Evolutionary conservation across 2,329 filamentous ascomycete species (phyloP).

Genomic region (Neophaeococcomyces mojaviensis): DNA sequence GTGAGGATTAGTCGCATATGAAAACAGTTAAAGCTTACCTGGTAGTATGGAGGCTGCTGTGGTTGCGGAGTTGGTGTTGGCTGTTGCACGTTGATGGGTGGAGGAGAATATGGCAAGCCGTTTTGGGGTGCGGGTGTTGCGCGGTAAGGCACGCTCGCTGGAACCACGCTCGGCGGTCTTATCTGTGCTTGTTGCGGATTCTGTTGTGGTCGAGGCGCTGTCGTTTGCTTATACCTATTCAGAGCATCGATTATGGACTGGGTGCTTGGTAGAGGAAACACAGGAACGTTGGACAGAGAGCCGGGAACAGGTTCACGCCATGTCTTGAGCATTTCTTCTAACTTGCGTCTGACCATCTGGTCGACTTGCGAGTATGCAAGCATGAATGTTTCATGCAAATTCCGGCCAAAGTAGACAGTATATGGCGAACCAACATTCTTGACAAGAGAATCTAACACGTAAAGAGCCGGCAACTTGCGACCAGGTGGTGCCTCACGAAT

Average conservation of each 20-base stretch:
- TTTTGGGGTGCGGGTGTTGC: constrained; percentile 63
- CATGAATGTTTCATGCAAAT: constrained; percentile 93
- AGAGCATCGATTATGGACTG: constrained; percentile 89
- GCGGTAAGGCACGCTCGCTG: constrained; percentile 50
- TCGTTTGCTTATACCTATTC: constrained; percentile 67
- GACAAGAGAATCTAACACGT: constrained; percentile 94
- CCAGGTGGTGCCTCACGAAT: constrained; percentile 66
- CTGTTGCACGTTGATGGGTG: constrained; percentile 12
- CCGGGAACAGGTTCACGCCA: constrained; percentile 97
- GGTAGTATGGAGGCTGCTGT: constrained; percentile 16
- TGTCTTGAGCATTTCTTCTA: constrained; percentile 95
- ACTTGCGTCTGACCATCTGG: constrained; percentile 70
- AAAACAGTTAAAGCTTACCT: constrained; percentile 8
- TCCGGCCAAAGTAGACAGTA: constrained; percentile 85
- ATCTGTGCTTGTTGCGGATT: constrained; percentile 33
- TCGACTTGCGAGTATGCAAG: constrained; percentile 90
- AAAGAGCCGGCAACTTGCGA: constrained; percentile 90
- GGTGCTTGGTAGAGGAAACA: constrained; percentile 81
- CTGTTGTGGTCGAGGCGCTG: constrained; percentile 45
- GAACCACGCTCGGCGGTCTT: constrained; percentile 43
- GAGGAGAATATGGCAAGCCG: background rate
- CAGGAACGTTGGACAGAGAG: constrained; percentile 83
- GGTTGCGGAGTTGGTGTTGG: constrained; percentile 22
- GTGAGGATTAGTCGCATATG: constrained; percentile 7
- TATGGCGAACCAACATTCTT: constrained; percentile 99